Conservation (phyloP, 2,329 filamentous ascomycete genomes). For the Penicillium sp. region DNA sequence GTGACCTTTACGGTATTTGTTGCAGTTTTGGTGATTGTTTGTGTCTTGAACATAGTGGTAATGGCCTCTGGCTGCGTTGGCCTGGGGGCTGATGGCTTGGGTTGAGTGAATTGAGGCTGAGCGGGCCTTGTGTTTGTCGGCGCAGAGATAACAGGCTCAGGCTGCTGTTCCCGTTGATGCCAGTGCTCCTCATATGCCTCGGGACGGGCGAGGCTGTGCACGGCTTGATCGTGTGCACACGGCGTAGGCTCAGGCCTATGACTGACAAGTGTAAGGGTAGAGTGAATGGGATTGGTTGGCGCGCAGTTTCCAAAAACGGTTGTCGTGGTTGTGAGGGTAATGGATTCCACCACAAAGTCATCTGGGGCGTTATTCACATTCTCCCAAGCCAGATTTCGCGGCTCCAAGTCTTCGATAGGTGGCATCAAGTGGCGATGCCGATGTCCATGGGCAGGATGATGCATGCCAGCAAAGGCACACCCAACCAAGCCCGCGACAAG, state of each 20-base stretch:
- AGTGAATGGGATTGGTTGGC: neutral
- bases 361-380: neutral
- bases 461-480: conserved; percentile 27
- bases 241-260: neutral
- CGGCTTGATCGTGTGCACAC: neutral
- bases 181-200: neutral
- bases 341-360: conserved; percentile 14
- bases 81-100: neutral
- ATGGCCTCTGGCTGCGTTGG: conserved; percentile 2
- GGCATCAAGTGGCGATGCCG: conserved; percentile 4
- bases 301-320: conserved; percentile 13
- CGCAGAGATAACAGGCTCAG: neutral
- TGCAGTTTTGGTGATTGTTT: conserved; percentile 10
- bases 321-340: conserved; percentile 18
- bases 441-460: conserved; percentile 24
- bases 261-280: neutral
- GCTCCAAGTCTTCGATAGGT: conserved; percentile 1
- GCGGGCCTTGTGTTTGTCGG: neutral
- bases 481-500: conserved; percentile 24
- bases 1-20: conserved; percentile 14
- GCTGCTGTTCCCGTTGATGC: neutral
- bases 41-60: conserved; percentile 13
- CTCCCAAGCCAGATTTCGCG: neutral
- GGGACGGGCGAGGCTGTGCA: neutral
- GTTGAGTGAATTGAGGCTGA: neutral